Base-by-base conservation (phyloP, 768 basidiomycete species). In the Infundibulicybe gibba region DNA sequence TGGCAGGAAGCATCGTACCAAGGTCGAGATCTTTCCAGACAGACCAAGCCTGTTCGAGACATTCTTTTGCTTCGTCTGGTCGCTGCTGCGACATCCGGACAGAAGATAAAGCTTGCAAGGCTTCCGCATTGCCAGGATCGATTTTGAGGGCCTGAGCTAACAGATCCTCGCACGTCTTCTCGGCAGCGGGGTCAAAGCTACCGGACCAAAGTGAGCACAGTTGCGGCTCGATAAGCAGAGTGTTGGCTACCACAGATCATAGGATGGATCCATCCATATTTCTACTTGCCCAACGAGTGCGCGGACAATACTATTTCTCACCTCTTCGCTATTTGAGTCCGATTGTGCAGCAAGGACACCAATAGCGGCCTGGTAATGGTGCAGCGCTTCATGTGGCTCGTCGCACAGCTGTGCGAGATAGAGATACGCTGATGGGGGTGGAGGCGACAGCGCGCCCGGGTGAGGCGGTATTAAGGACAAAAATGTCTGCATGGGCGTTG, bases 191-290 rank as follows among this genome's bases (percentile, higher is more conserved):
- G 59, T 91, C 90, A 55, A 88, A 83, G 61, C 93, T 95, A 48
- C 20, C 6, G 15, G 10, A 45, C 46, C 44, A 42, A 14, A 48
- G 41, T 43, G 19, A 30, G 32, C 32, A 25, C 19, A 13, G 41
- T 31, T 39, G 8, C 39, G 13, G 19, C n/a, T 41, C 21, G 31
- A 38, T n/a, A 16, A 6, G 33, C 25, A 47, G 17, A 30, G 48
- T 3, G 14, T 31, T 30, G 60, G 81, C 43, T 56, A 87, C 93
- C 93, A 94, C 42, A 95, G 71, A 72, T 94, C 91, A 54, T 86
- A 85, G 2, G 77, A 76, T 25, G 87, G 87, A 57, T 94, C 89
- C 92, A 97, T 95, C 93, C 93, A 97, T 13, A 94, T 88, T 61
- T 95, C 94, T 19, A 94, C 86, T 77, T 94, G 93, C 6, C 87